Percentiles rank a stretch among this genome's conserved stretches.
Conservation (phyloP, 768 basidiomycete genomes). For the Kwoniella sp. region DNA sequence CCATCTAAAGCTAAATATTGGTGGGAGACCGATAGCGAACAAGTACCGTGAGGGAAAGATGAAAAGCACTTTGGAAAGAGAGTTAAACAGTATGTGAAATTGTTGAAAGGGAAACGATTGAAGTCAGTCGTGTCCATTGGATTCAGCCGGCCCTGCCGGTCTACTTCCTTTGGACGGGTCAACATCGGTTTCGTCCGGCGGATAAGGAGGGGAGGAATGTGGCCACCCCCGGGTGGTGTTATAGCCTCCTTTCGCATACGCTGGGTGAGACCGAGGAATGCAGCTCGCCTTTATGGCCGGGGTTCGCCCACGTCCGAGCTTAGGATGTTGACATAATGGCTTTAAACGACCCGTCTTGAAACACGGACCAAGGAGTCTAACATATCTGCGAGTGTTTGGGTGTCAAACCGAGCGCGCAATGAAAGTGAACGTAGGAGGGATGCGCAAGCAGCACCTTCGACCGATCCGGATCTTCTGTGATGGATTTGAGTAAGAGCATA, state of each 20-base stretch:
- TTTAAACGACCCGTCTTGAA: constrained; percentile 77
- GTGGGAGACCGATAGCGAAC: constrained; percentile 78
- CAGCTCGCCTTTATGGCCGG: constrained; percentile 60
- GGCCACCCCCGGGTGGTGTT: constrained; percentile 63
- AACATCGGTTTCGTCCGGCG: constrained; percentile 63
- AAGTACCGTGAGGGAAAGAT: constrained; percentile 79
- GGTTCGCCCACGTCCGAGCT: constrained; percentile 59
- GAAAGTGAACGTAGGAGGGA: constrained; percentile 64
- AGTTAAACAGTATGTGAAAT: constrained; percentile 77
- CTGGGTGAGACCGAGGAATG: constrained; percentile 61
- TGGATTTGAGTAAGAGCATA: constrained; percentile 74
- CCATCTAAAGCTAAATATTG: constrained; percentile 80
- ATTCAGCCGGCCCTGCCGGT: constrained; percentile 60
- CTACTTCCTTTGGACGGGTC: constrained; percentile 61
- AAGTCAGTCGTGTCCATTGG: constrained; percentile 63
- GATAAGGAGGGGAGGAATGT: constrained; percentile 62
- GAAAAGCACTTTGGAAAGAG: constrained; percentile 77
- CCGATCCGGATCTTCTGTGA: constrained; percentile 70
- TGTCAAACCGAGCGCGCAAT: constrained; percentile 65
- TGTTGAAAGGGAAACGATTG: constrained; percentile 73
- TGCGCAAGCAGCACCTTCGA: constrained; percentile 67
- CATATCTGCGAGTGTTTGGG: constrained; percentile 75
- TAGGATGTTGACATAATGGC: constrained; percentile 74
- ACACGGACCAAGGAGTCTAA: constrained; percentile 84
- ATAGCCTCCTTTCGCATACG: constrained; percentile 60